phyloP scores from a whole-genome alignment of 306 rosid genomes.

The Astragalus membranaceus region DNA sequence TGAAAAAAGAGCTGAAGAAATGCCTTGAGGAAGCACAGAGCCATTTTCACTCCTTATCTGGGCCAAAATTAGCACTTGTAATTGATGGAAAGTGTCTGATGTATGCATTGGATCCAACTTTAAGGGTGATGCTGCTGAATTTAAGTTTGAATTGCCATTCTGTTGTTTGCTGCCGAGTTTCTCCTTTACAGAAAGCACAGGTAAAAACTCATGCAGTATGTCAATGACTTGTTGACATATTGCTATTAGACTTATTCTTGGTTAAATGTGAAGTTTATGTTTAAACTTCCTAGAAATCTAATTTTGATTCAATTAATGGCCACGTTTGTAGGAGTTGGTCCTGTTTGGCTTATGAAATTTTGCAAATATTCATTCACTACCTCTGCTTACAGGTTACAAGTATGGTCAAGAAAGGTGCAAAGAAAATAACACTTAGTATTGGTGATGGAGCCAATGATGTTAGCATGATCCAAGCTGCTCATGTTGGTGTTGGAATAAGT shows the following conservation, averaged over 20 bases:
- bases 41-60: slow-evolving; percentile 40
- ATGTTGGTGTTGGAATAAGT: slow-evolving; percentile 94
- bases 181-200: slow-evolving; percentile 98
- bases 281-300: slow-evolving; percentile 5
- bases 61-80: slow-evolving; percentile 85
- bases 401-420: slow-evolving; percentile 90
- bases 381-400: slow-evolving; percentile 68
- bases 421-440: slow-evolving; percentile 79
- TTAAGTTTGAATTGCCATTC: slow-evolving; percentile 87
- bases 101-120: slow-evolving; percentile 91
- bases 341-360: background rate
- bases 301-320: slow-evolving; percentile 4
- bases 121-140: slow-evolving; percentile 74
- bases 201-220: slow-evolving; percentile 35
- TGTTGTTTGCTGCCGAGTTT: slow-evolving; percentile 98
- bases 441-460: slow-evolving; percentile 99
- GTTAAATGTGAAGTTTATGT: background rate
- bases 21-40: slow-evolving; percentile 74
- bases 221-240: background rate
- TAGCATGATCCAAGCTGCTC: slow-evolving; percentile 99
- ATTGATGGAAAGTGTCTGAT: slow-evolving; percentile 94
- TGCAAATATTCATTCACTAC: slow-evolving; percentile 13
- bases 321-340: background rate
- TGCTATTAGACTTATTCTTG: background rate
- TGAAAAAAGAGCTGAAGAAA: slow-evolving; percentile 57